A percentile compares a stretch with the other conserved stretches of the same genome.
Conservation (phyloP, 306 rosid genomes). For the cucumber (Cucumis sativus) region Cucumber_9930_V3 NC_026659.2:14287001-14287500, state of each 20-base stretch:
- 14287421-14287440: background rate
- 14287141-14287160: slow-evolving; percentile 46
- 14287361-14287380: slow-evolving; percentile 58
- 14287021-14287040: slow-evolving; percentile 25
- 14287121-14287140: slow-evolving; percentile 58
- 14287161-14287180: slow-evolving; percentile 23
- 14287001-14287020: slow-evolving; percentile 34
- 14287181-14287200: slow-evolving; percentile 21
- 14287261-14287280: slow-evolving; percentile 28
- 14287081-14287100: slow-evolving; percentile 4
- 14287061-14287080: slow-evolving; percentile 10
- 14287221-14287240: slow-evolving; percentile 23
- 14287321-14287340: slow-evolving; percentile 62
- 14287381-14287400: background rate
- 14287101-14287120: slow-evolving; percentile 40
- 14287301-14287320: slow-evolving; percentile 72
- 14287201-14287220: slow-evolving; percentile 46
- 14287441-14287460: background rate
- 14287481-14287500: background rate
- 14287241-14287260: slow-evolving; percentile 42
- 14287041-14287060: slow-evolving; percentile 4
- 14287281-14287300: slow-evolving; percentile 47
- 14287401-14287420: background rate
- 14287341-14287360: slow-evolving; percentile 90
- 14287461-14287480: background rate